Conservation (phyloP, 129 eudicot genomes). For the Kitagawia praeruptora region DNA sequence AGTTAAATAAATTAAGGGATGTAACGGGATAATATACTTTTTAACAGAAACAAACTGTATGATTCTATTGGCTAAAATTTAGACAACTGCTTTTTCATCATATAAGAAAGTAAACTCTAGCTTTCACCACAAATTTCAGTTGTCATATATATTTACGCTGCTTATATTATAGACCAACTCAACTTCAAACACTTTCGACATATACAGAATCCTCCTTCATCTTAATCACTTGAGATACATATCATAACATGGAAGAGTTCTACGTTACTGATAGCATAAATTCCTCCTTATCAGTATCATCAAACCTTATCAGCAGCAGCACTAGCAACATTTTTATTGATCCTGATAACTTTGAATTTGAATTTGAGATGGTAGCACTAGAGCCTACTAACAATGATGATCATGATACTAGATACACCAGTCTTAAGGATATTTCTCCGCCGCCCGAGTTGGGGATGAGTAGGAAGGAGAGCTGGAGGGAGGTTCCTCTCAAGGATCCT, state of each 20-base stretch:
- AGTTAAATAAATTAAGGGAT: too few relatives aligned
- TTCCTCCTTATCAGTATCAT: background rate
- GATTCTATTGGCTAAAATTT: background rate
- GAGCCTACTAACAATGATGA: background rate
- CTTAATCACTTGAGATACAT: background rate
- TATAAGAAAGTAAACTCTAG: background rate
- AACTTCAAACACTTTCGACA: background rate
- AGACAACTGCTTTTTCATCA: background rate
- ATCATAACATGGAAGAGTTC: background rate
- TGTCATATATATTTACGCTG: background rate
- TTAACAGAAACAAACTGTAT: background rate
- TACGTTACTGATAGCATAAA: background rate
- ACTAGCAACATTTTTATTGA: background rate
- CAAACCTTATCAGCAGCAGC: background rate
- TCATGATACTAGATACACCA: background rate
- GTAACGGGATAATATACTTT: too few relatives aligned
- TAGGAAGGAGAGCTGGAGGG: conserved; percentile 1
- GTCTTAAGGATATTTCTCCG: background rate
- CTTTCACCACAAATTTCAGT: background rate
- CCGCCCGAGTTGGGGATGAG: background rate
- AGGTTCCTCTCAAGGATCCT: conserved; percentile 3
- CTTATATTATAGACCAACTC: background rate
- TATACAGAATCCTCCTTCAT: background rate
- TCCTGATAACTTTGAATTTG: background rate
- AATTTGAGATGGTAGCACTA: background rate